These are phyloP conservation scores for Akanthomyces muscarius DNA, from an alignment of 2,329 filamentous ascomycete genomes.

Conservation along the genomic window DNA sequence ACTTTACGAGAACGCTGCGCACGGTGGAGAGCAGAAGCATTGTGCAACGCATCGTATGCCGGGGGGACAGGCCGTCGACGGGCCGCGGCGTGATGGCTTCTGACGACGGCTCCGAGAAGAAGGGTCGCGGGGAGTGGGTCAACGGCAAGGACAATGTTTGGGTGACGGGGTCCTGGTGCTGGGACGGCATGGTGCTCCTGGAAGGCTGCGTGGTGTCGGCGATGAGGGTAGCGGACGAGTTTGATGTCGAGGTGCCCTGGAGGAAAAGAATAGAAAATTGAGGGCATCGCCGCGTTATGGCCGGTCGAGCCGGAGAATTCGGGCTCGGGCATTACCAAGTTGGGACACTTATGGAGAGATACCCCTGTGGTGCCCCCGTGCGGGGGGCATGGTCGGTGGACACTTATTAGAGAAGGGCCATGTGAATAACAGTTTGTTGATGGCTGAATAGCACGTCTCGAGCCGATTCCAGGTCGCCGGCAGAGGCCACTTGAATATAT, in stretches of 20 bases:
- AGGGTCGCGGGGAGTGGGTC: conserved; percentile 35
- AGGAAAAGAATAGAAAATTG: not conserved
- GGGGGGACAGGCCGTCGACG: not conserved
- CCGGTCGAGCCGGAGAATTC: too few species aligned
- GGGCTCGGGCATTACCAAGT: too few species aligned
- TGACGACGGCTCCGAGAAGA: not conserved
- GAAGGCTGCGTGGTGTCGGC: conserved; percentile 59
- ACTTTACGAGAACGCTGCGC: conserved; percentile 50
- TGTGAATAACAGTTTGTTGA: too few species aligned
- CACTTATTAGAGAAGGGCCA: too few species aligned
- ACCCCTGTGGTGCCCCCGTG: too few species aligned
- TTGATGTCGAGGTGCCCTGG: conserved; percentile 45
- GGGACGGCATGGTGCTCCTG: conserved; percentile 60
- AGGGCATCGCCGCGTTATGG: too few species aligned
- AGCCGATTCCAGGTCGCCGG: too few species aligned
- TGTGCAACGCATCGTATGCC: conserved; percentile 43
- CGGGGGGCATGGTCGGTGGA: too few species aligned
- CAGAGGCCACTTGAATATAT: too few species aligned
- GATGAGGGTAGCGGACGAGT: conserved; percentile 49
- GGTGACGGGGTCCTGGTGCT: conserved; percentile 58
- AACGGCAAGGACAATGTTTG: conserved; percentile 53
- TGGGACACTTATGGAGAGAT: too few species aligned
- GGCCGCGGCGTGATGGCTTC: not conserved
- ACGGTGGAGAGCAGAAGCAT: conserved; percentile 44
- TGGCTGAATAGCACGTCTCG: too few species aligned